These are phyloP conservation scores for Penicillium capsulatum DNA, from an alignment of 2,329 filamentous ascomycete genomes.

Conservation along the genomic window DNA sequence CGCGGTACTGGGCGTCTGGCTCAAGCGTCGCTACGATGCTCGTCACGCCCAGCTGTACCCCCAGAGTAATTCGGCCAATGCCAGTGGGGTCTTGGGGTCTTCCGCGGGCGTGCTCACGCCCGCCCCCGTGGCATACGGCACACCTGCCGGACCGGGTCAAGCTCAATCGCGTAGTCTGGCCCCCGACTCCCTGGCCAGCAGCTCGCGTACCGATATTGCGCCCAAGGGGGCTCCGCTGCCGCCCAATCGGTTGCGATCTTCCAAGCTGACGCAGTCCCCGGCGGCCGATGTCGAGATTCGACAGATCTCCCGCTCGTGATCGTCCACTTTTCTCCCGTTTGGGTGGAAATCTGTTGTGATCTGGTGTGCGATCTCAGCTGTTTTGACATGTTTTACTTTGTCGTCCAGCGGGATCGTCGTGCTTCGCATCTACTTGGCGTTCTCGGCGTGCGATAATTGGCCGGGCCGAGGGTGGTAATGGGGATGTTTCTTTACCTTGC, in stretches of 20 bases:
- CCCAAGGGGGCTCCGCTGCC: constrained; percentile 10
- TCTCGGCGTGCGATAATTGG: too few relatives aligned
- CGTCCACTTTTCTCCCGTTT: too few relatives aligned
- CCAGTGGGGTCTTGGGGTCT: constrained; percentile 20
- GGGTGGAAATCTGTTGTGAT: too few relatives aligned
- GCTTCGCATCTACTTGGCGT: too few relatives aligned
- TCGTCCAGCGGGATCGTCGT: too few relatives aligned
- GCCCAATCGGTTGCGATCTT: constrained; percentile 20
- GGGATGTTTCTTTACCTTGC: too few relatives aligned
- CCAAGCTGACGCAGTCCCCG: constrained; percentile 16
- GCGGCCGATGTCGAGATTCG: constrained; percentile 24
- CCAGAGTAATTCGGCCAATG: constrained; percentile 19
- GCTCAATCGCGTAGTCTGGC: constrained; percentile 4
- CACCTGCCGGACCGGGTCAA: neutral
- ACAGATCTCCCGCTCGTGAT: constrained; percentile 19
- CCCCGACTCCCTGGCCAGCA: constrained; percentile 25
- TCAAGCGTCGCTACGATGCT: constrained; percentile 69
- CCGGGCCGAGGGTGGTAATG: too few relatives aligned
- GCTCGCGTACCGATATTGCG: constrained; percentile 27
- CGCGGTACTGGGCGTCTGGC: constrained; percentile 64
- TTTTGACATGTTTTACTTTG: too few relatives aligned
- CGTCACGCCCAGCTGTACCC: constrained; percentile 44
- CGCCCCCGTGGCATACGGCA: constrained; percentile 1
- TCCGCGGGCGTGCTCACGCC: constrained; percentile 17
- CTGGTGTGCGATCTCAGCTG: too few relatives aligned